phyloP scores from a whole-genome alignment of 345 rosid species.

The Mangifera indica region DNA sequence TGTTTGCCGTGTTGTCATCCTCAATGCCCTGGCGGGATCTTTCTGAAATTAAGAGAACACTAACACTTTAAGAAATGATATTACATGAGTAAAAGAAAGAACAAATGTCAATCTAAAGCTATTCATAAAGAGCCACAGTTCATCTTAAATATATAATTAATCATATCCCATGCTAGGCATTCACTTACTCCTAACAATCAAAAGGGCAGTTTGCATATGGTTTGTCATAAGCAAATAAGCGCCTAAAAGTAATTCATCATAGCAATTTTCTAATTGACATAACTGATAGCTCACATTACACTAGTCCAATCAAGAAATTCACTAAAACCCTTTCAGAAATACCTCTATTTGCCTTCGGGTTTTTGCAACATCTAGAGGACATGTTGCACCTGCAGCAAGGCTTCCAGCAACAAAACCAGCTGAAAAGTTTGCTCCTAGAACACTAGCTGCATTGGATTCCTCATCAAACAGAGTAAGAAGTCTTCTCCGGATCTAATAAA shows the following conservation, averaged over 20 bases:
- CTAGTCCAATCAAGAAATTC: not conserved
- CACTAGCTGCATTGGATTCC: conserved; percentile 49
- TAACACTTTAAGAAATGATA: no score
- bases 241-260: not conserved
- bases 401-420: conserved; percentile 91
- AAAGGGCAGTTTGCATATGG: no score
- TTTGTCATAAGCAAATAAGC: no score
- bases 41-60: conserved; percentile 42
- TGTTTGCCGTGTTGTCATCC: conserved; percentile 77
- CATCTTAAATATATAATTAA: no score
- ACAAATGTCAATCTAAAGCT: no score
- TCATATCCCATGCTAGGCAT: no score
- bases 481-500: conserved; percentile 62
- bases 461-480: conserved; percentile 64
- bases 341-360: conserved; percentile 98
- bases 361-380: conserved; percentile 95
- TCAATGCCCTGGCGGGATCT: conserved; percentile 68
- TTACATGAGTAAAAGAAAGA: no score
- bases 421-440: conserved; percentile 85
- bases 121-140: no score
- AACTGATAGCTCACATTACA: not conserved
- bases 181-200: no score
- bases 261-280: not conserved
- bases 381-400: conserved; percentile 86
- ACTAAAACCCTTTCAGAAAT: not conserved